Conservation (phyloP, 75 land plant genomes). For the Pinus albicaulis region DNA sequence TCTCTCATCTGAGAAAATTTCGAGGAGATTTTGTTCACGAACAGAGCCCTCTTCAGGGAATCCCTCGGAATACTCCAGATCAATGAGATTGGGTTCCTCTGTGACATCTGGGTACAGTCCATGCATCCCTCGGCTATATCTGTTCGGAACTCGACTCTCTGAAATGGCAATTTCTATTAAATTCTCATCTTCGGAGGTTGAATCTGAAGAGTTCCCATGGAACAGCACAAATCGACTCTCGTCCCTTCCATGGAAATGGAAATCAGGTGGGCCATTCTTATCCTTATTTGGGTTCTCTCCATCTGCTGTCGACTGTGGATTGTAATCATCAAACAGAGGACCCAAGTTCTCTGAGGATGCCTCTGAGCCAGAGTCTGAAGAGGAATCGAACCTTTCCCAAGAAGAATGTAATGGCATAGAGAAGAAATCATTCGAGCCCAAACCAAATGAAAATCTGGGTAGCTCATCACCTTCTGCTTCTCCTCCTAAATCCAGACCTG, state of each 20-base stretch:
- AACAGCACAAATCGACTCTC: slow-evolving; percentile 1
- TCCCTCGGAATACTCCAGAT: slow-evolving; percentile 7
- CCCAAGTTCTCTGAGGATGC: slow-evolving; percentile 3
- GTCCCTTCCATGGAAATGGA: background rate
- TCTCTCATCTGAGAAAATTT: background rate
- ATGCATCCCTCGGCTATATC: background rate
- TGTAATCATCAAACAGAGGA: background rate
- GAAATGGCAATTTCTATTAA: slow-evolving; percentile 5
- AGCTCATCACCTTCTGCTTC: background rate
- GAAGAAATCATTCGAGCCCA: background rate
- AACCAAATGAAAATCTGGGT: background rate
- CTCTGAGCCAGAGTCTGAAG: slow-evolving; percentile 8
- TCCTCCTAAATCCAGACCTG: background rate
- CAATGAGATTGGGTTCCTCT: slow-evolving; percentile 8
- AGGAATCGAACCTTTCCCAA: slow-evolving; percentile 2
- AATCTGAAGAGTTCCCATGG: background rate
- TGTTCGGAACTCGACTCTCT: background rate
- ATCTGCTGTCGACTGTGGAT: background rate
- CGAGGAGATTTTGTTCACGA: background rate
- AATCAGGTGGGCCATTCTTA: background rate
- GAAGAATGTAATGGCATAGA: background rate
- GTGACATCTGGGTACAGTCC: background rate
- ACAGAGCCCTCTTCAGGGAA: background rate
- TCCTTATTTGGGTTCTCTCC: background rate
- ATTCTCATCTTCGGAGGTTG: background rate